Evolutionary conservation across 75 land plant species (phyloP).

Genomic region (Pinus albicaulis): DNA sequence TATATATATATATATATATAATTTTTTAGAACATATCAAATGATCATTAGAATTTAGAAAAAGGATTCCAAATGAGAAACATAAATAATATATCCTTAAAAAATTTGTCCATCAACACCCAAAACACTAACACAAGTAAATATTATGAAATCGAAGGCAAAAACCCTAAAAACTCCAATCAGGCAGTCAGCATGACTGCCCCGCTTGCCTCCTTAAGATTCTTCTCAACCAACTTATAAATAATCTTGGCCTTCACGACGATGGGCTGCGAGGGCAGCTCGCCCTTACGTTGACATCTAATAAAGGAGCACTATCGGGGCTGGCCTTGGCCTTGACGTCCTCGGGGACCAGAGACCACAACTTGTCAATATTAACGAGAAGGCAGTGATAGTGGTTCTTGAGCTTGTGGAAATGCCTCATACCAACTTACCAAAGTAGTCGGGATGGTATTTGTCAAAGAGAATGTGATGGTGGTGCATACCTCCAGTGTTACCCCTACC

Average conservation of each 20-base stretch:
- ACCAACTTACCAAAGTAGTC: slow-evolving; percentile 73
- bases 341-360: slow-evolving; percentile 60
- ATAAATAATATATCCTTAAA: no score
- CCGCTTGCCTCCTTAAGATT: slow-evolving; percentile 56
- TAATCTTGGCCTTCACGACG: slow-evolving; percentile 48
- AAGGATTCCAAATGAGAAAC: no score
- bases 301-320: slow-evolving; percentile 23
- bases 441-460: slow-evolving; percentile 72
- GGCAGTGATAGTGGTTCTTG: slow-evolving; percentile 47
- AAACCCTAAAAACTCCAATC: neutral
- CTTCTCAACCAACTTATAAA: slow-evolving; percentile 52
- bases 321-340: slow-evolving; percentile 39
- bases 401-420: slow-evolving; percentile 65
- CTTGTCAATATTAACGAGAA: slow-evolving; percentile 59
- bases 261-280: slow-evolving; percentile 26
- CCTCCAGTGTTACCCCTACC: slow-evolving; percentile 62
- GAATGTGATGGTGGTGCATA: slow-evolving; percentile 62
- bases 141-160: neutral
- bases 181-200: slow-evolving; percentile 44
- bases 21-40: no score
- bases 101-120: no score
- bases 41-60: no score
- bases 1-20: no score
- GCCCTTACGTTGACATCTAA: slow-evolving; percentile 47
- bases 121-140: no score